Evolutionary conservation across 768 basidiomycete genomes (phyloP).

Genomic region (Vishniacozyma victoriae): DNA sequence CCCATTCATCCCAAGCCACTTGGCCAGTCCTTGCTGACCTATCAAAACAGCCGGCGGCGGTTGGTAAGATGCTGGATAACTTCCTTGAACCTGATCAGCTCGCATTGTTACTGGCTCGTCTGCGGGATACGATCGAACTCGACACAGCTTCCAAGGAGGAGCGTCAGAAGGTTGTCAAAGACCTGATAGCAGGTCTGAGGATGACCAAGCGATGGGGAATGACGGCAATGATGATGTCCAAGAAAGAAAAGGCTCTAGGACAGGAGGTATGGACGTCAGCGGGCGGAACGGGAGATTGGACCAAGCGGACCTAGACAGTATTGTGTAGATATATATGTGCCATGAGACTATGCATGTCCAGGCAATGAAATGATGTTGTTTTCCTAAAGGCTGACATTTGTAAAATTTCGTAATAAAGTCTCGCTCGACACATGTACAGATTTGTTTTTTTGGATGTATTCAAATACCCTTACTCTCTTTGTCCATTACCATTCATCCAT

Average conservation of each 20-base stretch:
- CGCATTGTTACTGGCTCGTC: constrained; percentile 14
- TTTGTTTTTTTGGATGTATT: too few relatives aligned
- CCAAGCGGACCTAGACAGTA: constrained; percentile 1
- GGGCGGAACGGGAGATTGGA: constrained; percentile 19
- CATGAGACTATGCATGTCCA: too few relatives aligned
- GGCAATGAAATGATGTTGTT: too few relatives aligned
- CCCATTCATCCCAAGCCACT: not conserved
- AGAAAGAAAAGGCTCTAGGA: constrained; percentile 9
- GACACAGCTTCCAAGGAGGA: not conserved
- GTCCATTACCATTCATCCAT: too few relatives aligned
- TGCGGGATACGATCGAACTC: constrained; percentile 1
- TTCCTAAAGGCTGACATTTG: too few relatives aligned
- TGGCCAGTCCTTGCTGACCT: not conserved
- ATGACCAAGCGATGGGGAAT: constrained; percentile 21
- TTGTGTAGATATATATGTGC: not conserved
- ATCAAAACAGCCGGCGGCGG: constrained; percentile 5
- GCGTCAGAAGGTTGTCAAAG: constrained; percentile 3
- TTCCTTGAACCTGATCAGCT: constrained; percentile 34
- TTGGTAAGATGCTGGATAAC: constrained; percentile 14
- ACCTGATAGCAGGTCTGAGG: constrained; percentile 16
- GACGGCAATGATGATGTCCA: constrained; percentile 29
- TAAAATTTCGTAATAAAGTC: too few relatives aligned
- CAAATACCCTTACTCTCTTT: too few relatives aligned
- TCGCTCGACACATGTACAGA: too few relatives aligned
- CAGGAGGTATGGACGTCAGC: constrained; percentile 14